Conservation (phyloP, 331 rosid genomes). For the Malus hybrid region DNA sequence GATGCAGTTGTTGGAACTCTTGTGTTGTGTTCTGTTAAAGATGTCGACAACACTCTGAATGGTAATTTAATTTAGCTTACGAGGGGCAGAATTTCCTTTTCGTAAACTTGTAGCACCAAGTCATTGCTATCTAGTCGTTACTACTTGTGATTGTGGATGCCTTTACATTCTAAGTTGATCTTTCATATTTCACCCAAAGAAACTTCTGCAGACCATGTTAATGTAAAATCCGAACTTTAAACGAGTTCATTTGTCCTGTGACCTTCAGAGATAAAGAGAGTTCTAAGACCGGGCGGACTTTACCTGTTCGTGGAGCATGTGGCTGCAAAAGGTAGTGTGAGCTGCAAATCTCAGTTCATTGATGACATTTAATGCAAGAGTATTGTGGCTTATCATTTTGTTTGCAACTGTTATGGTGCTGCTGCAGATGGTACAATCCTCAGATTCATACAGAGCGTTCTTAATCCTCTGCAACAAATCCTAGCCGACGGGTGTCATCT, state of each 20-base stretch:
- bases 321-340: slow-evolving; percentile 61
- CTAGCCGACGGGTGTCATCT: slow-evolving; percentile 78
- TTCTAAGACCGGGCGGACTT: slow-evolving; percentile 70
- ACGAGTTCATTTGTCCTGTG: background rate
- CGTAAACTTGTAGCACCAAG: background rate
- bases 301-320: slow-evolving; percentile 77
- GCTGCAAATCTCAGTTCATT: background rate
- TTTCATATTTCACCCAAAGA: background rate
- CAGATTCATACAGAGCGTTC: slow-evolving; percentile 45
- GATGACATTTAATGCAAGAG: background rate
- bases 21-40: slow-evolving; percentile 76
- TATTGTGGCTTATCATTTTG: no score
- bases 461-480: slow-evolving; percentile 75
- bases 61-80: slow-evolving; percentile 39
- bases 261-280: slow-evolving; percentile 69
- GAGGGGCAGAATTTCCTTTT: background rate
- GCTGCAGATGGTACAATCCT: slow-evolving; percentile 65
- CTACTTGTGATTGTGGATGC: background rate
- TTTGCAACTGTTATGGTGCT: slow-evolving; percentile 13
- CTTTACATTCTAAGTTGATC: background rate
- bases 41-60: slow-evolving; percentile 56
- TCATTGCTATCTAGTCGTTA: background rate
- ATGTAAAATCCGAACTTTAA: background rate
- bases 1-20: slow-evolving; percentile 95
- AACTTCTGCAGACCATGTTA: background rate